Conservation (phyloP, 2,329 filamentous ascomycete species). For the Nothophoma quercina region DNA sequence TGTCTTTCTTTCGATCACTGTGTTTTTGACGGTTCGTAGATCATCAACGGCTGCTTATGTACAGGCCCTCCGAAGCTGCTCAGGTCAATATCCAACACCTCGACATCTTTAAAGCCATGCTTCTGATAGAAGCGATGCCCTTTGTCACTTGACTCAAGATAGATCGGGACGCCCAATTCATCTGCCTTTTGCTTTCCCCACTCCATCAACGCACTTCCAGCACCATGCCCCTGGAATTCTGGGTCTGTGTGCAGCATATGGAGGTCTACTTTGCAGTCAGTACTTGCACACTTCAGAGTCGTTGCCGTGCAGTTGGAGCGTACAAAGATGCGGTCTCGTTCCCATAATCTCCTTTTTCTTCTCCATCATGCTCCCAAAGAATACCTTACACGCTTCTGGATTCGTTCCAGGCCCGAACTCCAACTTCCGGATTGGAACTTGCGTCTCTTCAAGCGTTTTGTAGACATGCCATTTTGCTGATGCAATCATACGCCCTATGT, state of each 20-base stretch:
- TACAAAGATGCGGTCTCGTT: constrained; percentile 35
- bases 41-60: constrained; percentile 35
- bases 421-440: constrained; percentile 19
- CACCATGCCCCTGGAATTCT: constrained; percentile 32
- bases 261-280: constrained; percentile 25
- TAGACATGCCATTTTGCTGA: constrained; percentile 43
- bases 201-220: constrained; percentile 30
- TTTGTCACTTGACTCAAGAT: constrained; percentile 34
- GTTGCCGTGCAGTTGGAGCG: constrained; percentile 1
- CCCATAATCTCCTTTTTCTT: constrained; percentile 34
- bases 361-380: constrained; percentile 29
- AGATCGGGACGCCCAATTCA: constrained; percentile 31
- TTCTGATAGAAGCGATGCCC: constrained; percentile 34
- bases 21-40: constrained; percentile 2
- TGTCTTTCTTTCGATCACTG: no score
- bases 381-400: constrained; percentile 32
- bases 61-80: constrained; percentile 23
- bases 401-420: constrained; percentile 29
- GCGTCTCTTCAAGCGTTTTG: constrained; percentile 23
- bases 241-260: constrained; percentile 40
- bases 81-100: constrained; percentile 27
- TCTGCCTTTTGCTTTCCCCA: constrained; percentile 35
- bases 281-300: not conserved
- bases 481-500: constrained; percentile 34
- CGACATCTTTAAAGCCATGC: constrained; percentile 36